Evolutionary conservation across 2,329 filamentous ascomycete genomes (phyloP).

Genomic region (Monosporascus sp.): DNA sequence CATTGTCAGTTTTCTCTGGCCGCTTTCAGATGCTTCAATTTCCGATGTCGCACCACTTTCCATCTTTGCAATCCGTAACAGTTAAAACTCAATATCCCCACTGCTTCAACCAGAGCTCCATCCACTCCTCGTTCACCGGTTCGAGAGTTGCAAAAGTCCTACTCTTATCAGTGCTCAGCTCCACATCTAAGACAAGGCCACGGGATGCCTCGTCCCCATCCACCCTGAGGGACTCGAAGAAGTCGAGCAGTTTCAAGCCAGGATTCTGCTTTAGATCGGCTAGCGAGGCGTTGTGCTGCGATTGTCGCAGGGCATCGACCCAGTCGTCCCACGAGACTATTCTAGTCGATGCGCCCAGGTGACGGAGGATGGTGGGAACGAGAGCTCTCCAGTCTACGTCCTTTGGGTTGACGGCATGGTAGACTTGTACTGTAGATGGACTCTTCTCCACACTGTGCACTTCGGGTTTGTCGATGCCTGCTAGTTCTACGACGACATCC

Average conservation of each 20-base stretch:
- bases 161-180: background rate
- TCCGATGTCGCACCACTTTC: too few species aligned
- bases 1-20: too few species aligned
- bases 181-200: background rate
- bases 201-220: background rate
- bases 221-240: background rate
- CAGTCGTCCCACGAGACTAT: background rate
- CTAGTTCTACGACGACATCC: conserved; percentile 3
- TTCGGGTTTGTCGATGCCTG: background rate
- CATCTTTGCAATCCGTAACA: too few species aligned
- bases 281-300: background rate
- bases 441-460: background rate
- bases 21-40: too few species aligned
- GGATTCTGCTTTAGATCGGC: background rate
- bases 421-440: background rate
- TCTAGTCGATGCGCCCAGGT: background rate
- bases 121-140: background rate
- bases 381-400: background rate
- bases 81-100: background rate
- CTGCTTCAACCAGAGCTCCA: background rate
- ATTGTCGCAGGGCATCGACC: background rate
- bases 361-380: background rate
- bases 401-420: background rate
- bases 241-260: background rate
- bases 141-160: background rate